These are phyloP conservation scores for Stentor roeselii DNA, from an alignment of 73 alveolate species.

Conservation along the genomic window DNA sequence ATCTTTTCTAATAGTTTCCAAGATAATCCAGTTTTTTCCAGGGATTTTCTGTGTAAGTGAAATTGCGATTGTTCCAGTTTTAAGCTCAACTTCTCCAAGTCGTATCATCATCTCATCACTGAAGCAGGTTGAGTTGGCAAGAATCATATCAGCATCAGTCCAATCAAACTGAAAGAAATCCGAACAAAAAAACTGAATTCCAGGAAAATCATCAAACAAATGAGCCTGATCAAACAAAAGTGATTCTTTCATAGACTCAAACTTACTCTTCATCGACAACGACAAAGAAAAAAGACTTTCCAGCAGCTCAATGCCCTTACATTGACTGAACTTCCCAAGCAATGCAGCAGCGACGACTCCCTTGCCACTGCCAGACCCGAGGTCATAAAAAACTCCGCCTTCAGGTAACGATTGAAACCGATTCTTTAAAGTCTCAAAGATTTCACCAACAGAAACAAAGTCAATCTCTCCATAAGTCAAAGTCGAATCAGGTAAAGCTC, in stretches of 20 bases:
- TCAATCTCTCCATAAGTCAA: slow-evolving; percentile 8
- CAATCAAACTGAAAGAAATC: background rate
- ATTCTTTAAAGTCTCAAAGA: too few relatives aligned
- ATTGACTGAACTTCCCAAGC: slow-evolving; percentile 60
- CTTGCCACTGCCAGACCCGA: slow-evolving; percentile 89
- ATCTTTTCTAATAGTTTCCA: background rate
- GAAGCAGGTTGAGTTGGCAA: slow-evolving; percentile 1
- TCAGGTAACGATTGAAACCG: background rate
- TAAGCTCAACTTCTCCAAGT: background rate
- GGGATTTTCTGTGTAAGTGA: background rate
- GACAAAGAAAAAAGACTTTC: too few relatives aligned
- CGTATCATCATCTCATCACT: background rate
- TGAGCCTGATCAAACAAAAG: too few relatives aligned
- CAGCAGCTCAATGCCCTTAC: slow-evolving; percentile 73
- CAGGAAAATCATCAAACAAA: too few relatives aligned
- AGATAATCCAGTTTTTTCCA: background rate
- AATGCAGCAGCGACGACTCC: slow-evolving; percentile 77
- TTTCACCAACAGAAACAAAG: slow-evolving; percentile 28
- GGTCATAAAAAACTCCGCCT: slow-evolving; percentile 78
- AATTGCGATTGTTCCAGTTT: background rate
- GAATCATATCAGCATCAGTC: background rate
- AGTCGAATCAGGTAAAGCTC: slow-evolving; percentile 25
- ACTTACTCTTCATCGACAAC: too few relatives aligned
- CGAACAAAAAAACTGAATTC: background rate
- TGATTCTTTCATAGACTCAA: too few relatives aligned